A percentile compares a stretch with the other conserved stretches of the same genome.
phyloP scores from a whole-genome alignment of 2,329 filamentous ascomycete genomes.

The Arachnomyces sp. region DNA sequence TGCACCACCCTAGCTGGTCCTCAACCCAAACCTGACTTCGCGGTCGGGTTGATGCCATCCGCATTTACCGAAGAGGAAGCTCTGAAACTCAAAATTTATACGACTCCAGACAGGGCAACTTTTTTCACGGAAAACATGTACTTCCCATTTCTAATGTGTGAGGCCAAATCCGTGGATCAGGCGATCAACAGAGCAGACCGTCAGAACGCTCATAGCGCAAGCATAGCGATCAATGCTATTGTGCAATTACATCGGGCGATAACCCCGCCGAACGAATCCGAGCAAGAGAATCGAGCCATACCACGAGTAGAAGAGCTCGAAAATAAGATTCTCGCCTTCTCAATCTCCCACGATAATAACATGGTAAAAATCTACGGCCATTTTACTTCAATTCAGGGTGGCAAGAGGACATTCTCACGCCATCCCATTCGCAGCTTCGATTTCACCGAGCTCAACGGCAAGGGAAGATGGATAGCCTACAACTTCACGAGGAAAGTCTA shows the following conservation, averaged over 20 bases:
- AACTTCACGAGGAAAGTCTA: conserved; percentile 19
- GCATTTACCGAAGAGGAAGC: conserved; percentile 39
- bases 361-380: conserved; percentile 33
- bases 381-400: conserved; percentile 29
- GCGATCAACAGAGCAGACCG: conserved; percentile 24
- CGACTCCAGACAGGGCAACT: conserved; percentile 25
- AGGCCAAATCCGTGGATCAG: conserved; percentile 38
- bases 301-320: conserved; percentile 23
- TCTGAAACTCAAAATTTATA: conserved; percentile 30
- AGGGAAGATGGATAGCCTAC: conserved; percentile 30
- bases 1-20: conserved; percentile 19
- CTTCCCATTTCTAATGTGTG: conserved; percentile 43
- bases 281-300: too few relatives aligned
- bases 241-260: conserved; percentile 15
- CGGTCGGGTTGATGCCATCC: conserved; percentile 24
- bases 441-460: conserved; percentile 24
- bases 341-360: conserved; percentile 29
- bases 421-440: conserved; percentile 28
- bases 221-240: conserved; percentile 25
- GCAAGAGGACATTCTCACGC: conserved; percentile 30
- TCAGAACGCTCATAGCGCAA: conserved; percentile 20
- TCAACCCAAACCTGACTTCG: conserved; percentile 27
- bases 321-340: conserved; percentile 36
- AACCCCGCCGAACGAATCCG: too few relatives aligned
- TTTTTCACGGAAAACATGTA: conserved; percentile 41